Evolutionary conservation across 768 basidiomycete genomes (phyloP), one percentile per base, ranked within the genome.

Genomic region (Amanita thiersii): DNA sequence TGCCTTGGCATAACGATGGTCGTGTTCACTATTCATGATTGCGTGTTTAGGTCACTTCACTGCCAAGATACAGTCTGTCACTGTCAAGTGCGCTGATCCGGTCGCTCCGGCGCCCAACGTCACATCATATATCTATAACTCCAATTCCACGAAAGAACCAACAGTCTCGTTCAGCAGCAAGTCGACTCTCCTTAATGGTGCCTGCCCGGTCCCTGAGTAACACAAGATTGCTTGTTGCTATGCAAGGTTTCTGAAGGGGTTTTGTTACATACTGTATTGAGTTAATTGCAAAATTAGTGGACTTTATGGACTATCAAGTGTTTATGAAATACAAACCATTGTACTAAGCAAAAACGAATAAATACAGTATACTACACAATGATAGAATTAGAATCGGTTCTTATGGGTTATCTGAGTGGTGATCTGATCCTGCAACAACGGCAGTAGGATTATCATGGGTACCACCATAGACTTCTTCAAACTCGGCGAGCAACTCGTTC

Each of bases 41-140:
- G n/a, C n/a, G n/a, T n/a, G n/a, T 12, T 20, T 43, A 73, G 79
- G 86, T 33, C 79, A 87, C 56, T 88, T 85, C 58, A 82, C 80
- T 50, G 72, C 77, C 5, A 63, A 76, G 47, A 65, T 82, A 47
- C 61, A 76, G 50, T 77, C 75, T 3, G 69, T 88, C 40, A 64
- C 73, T 15, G 63, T 89, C 52, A 67, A 74, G 47, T 88, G 86
- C 58, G 63, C 70, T 4, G 78, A 81, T 50, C 60, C 75, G 3
- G 40, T 52, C 2, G 40, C 65, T 4, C 60, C 69, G 1, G 56
- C 60, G 9, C 47, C 70, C 18, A 68, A 72, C 51, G 63, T 73
- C 5, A 77, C 77, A 1, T 79, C 79, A 8, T 86, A 86, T 55
- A 65, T 77, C 6, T 86, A 86, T 50, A 69, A 68, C 45, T 18